Conservation (phyloP, 176 grass and related monocot genomes). For the Bonia amplexicaulis region DNA sequence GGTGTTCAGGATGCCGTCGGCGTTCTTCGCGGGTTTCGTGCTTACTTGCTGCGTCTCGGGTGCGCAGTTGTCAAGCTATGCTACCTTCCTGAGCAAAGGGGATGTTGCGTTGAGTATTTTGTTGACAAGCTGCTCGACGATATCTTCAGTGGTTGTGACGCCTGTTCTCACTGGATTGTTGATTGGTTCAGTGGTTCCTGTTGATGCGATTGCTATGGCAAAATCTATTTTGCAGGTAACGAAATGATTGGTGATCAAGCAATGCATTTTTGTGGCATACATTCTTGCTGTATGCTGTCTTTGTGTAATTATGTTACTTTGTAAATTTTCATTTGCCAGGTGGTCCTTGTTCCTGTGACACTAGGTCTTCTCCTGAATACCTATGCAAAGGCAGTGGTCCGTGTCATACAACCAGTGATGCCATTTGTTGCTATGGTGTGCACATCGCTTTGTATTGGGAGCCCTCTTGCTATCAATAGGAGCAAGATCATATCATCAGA, state of each 20-base stretch:
- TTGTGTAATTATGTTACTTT: neutral
- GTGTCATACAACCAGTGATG: conserved; percentile 71
- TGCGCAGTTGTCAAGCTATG: conserved; percentile 89
- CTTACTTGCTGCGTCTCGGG: conserved; percentile 83
- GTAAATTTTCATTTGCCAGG: conserved; percentile 33
- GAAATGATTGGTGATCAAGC: neutral
- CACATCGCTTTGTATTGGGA: conserved; percentile 87
- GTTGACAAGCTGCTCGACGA: conserved; percentile 80
- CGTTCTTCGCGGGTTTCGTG: conserved; percentile 81
- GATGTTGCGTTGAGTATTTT: conserved; percentile 93
- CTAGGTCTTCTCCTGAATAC: conserved; percentile 86
- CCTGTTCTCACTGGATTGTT: conserved; percentile 79
- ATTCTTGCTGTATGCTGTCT: neutral
- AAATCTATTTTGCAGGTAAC: conserved; percentile 93
- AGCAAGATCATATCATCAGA: conserved; percentile 65
- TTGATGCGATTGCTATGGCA: conserved; percentile 83
- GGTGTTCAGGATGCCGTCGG: conserved; percentile 52
- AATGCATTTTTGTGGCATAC: neutral
- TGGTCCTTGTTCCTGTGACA: conserved; percentile 79
- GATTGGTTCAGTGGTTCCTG: conserved; percentile 82
- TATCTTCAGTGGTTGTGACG: conserved; percentile 82
- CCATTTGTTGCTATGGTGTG: conserved; percentile 92
- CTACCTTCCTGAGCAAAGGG: conserved; percentile 85
- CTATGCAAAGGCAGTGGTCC: conserved; percentile 70
- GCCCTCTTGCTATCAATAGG: conserved; percentile 91